Conservation (phyloP, 2,329 filamentous ascomycete genomes). For the Chalaropsis ovoidea region DNA sequence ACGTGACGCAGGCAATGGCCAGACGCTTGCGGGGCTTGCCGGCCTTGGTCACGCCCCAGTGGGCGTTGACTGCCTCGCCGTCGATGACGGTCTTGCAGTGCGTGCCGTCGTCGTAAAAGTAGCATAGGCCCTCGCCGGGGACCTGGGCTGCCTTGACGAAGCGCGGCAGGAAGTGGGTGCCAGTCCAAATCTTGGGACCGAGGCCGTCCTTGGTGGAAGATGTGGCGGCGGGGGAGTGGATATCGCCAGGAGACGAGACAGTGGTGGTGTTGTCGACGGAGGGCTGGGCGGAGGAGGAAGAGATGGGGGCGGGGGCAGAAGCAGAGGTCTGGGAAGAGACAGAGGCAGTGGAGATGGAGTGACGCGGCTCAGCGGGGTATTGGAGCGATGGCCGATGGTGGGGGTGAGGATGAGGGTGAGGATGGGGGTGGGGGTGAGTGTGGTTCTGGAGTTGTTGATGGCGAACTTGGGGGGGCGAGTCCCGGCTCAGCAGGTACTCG, state of each 20-base stretch:
- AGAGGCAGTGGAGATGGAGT: neutral
- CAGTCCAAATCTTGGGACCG: slow-evolving; percentile 60
- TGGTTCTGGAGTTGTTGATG: slow-evolving; percentile 5
- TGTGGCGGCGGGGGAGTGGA: slow-evolving; percentile 34
- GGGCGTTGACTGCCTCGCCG: slow-evolving; percentile 76
- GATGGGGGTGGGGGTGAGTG: neutral
- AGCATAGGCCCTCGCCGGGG: slow-evolving; percentile 69
- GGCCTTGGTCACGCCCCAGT: slow-evolving; percentile 89
- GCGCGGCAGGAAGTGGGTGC: slow-evolving; percentile 55
- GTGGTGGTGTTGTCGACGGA: neutral
- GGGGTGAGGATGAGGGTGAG: no score
- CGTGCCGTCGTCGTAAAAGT: slow-evolving; percentile 75
- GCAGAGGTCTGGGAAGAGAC: neutral
- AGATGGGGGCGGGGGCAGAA: neutral
- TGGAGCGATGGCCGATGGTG: neutral
- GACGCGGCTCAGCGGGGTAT: slow-evolving; percentile 10
- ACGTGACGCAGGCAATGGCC: slow-evolving; percentile 86
- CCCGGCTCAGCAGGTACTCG: slow-evolving; percentile 2
- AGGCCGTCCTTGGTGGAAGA: slow-evolving; percentile 48
- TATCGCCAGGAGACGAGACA: neutral
- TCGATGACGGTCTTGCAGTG: slow-evolving; percentile 77
- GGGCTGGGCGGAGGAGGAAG: neutral
- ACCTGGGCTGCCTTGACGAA: slow-evolving; percentile 57
- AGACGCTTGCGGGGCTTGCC: slow-evolving; percentile 85
- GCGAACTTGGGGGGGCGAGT: slow-evolving; percentile 2